These are phyloP conservation scores for Penicillium capsulatum DNA, from an alignment of 2,329 filamentous ascomycete species.

Conservation along the genomic window DNA sequence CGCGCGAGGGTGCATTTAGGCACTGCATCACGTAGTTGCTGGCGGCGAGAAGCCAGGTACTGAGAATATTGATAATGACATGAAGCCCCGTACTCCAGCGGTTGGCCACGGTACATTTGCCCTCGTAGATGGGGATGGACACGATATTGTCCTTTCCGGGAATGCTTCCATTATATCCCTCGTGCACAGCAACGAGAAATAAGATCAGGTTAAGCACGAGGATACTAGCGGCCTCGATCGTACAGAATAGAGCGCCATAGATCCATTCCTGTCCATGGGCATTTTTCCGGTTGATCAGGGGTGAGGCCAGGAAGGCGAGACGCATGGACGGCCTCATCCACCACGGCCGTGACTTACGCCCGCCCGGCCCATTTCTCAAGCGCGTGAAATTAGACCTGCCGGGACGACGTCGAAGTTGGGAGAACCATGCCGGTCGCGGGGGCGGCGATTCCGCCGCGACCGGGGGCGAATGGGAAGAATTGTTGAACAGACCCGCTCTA, in stretches of 20 bases:
- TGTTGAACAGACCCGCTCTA: too few relatives aligned
- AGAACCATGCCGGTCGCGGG: too few relatives aligned
- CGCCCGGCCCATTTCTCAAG: too few relatives aligned
- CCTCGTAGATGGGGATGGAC: slow-evolving; percentile 3
- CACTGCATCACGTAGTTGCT: slow-evolving; percentile 54
- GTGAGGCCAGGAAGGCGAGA: too few relatives aligned
- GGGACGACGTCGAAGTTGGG: too few relatives aligned
- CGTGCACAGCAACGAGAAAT: background rate
- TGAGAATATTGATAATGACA: slow-evolving; percentile 48
- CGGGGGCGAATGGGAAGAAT: too few relatives aligned
- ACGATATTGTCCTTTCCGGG: background rate
- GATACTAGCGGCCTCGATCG: background rate
- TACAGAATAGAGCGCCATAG: slow-evolving; percentile 1
- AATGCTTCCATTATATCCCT: background rate
- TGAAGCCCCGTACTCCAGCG: slow-evolving; percentile 32
- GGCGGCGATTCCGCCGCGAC: too few relatives aligned
- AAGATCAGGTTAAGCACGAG: slow-evolving; percentile 2
- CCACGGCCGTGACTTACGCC: too few relatives aligned
- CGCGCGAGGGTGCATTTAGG: slow-evolving; percentile 48
- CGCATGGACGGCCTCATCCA: too few relatives aligned
- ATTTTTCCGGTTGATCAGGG: too few relatives aligned
- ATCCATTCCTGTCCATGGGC: slow-evolving; percentile 2
- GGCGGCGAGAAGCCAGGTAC: slow-evolving; percentile 45
- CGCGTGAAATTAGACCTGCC: too few relatives aligned
- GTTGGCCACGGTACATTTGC: slow-evolving; percentile 5